Evolutionary conservation across 2,329 filamentous ascomycete genomes (phyloP), one percentile per base, ranked within the genome.

Genomic region (Xylariaceae sp.): DNA sequence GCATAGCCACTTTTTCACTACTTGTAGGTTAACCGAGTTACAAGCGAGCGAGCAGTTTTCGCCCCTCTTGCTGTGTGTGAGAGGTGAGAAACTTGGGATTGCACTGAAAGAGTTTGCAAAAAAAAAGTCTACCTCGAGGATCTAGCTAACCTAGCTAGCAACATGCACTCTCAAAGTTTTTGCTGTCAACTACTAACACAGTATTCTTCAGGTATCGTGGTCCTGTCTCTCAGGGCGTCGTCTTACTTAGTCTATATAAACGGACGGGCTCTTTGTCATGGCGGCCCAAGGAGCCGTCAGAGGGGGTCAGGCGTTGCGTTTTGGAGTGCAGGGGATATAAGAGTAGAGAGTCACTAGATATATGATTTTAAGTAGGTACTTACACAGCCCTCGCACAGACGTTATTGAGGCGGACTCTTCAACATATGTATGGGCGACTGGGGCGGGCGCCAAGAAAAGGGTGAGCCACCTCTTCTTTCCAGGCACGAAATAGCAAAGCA

Each of bases 261-360:
- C 30, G 14, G 15, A 28, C 29, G 31, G 36, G 14, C 21, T 13
- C n/a, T 31, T 34, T 29, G 21, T 26, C 12, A 28, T 36, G 28
- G 41, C 39, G 40, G 40, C 44, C 24, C 32, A 39, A 34, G 30
- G 43, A 40, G 16, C 43, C 46, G 41, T 48, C 36, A 50, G 30
- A 38, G 41, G 31, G 15, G 38, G 39, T 36, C 42, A 38, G n/a
- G n/a, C n/a, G n/a, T n/a, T n/a, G n/a, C n/a, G n/a, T 40, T 29
- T 36, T 36, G 39, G 51, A 47, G 36, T 26, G 32, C 40, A 43
- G 41, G 48, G 46, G 44, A 41, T 47, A 53, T 43, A 47, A 45
- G 41, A 55, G 54, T 55, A 55, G 42, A 50, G 48, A 40, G 47
- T 49, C 50, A 52, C 54, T n/a, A n/a, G n/a, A 55, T 55, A 55